These are phyloP conservation scores for Kockiozyma suomiensis DNA, from an alignment of 805 yeast genomes.

Conservation along the genomic window DNA sequence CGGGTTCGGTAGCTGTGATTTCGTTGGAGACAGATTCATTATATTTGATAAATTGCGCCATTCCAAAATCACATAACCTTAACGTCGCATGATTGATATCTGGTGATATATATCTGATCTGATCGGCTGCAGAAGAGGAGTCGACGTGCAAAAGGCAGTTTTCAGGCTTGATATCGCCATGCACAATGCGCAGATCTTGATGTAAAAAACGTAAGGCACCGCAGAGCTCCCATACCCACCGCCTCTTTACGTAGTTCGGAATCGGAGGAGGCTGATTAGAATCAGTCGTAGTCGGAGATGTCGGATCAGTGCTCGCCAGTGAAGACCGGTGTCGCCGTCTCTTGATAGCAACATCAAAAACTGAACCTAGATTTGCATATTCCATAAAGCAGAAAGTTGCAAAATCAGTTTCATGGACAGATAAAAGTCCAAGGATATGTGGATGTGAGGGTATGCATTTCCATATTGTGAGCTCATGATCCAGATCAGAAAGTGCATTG, in stretches of 20 bases:
- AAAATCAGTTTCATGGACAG: conserved; percentile 59
- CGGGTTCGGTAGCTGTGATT: background rate
- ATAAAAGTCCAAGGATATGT: conserved; percentile 63
- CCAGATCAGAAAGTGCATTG: conserved; percentile 59
- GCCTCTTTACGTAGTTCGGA: conserved; percentile 8
- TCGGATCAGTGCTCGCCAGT: background rate
- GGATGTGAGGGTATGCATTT: conserved; percentile 59
- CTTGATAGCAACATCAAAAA: conserved; percentile 56
- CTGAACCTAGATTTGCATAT: conserved; percentile 71
- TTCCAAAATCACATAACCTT: conserved; percentile 86
- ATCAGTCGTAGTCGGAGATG: background rate
- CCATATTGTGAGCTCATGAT: conserved; percentile 79
- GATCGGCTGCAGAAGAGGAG: too few species aligned
- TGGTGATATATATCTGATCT: background rate
- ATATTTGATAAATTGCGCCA: conserved; percentile 50
- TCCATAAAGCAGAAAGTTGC: conserved; percentile 75
- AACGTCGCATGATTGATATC: conserved; percentile 39
- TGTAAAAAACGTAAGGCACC: conserved; percentile 66
- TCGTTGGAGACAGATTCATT: background rate
- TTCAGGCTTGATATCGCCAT: conserved; percentile 82
- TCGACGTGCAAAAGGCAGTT: conserved; percentile 65
- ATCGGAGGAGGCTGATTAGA: background rate
- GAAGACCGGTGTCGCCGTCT: conserved; percentile 7
- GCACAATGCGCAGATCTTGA: conserved; percentile 62
- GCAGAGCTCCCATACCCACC: conserved; percentile 52